Conservation (phyloP, 2,329 filamentous ascomycete species). For the Neoarthrinium moseri region DNA sequence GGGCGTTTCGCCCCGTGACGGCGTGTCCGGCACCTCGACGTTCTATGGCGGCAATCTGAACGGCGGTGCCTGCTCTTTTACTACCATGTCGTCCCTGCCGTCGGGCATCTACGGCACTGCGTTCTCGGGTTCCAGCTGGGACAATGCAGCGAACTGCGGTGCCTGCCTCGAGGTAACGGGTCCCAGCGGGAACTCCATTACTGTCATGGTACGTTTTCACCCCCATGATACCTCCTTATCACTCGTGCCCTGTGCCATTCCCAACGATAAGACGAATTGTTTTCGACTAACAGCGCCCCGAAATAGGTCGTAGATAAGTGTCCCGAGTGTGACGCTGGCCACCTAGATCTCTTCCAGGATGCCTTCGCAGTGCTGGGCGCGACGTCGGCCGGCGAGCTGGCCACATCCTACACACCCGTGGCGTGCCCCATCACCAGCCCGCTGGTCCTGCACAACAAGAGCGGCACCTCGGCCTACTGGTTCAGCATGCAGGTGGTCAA, state of each 20-base stretch:
- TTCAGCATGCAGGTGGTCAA: constrained; percentile 63
- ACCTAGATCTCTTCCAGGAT: constrained; percentile 44
- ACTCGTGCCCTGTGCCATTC: neutral
- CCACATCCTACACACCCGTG: constrained; percentile 38
- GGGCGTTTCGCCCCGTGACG: constrained; percentile 10
- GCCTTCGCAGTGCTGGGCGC: constrained; percentile 37
- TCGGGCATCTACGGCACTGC: constrained; percentile 60
- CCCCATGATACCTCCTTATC: too few relatives aligned
- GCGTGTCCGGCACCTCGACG: constrained; percentile 41
- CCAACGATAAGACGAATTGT: neutral
- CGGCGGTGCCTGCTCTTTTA: constrained; percentile 64
- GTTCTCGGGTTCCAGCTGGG: constrained; percentile 58
- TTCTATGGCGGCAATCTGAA: constrained; percentile 55
- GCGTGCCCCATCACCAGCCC: constrained; percentile 40
- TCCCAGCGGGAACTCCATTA: constrained; percentile 55
- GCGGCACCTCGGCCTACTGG: constrained; percentile 41
- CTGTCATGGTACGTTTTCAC: constrained; percentile 60
- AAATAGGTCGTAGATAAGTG: constrained; percentile 47
- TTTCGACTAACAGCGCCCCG: neutral
- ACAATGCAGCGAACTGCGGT: constrained; percentile 55
- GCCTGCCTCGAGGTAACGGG: constrained; percentile 60
- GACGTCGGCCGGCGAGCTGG: constrained; percentile 33
- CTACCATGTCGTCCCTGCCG: constrained; percentile 57
- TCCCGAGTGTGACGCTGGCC: constrained; percentile 36
- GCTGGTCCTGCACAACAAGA: constrained; percentile 42